phyloP scores from a whole-genome alignment of 768 basidiomycete species.

The Pisolithus marmoratus region DNA sequence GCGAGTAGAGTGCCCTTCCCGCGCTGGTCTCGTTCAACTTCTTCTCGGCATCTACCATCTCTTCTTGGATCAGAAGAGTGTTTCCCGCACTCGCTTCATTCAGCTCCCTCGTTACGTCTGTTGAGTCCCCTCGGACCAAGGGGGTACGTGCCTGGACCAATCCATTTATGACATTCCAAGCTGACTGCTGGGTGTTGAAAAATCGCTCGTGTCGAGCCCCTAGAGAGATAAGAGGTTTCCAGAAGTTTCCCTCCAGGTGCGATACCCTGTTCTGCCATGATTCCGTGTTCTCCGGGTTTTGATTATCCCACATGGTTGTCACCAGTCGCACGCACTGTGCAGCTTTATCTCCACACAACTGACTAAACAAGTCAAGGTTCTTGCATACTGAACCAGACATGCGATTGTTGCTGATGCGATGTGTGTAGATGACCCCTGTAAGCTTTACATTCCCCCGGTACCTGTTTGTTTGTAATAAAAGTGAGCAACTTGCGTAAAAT shows the following conservation, averaged over 20 bases:
- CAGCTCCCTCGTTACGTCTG: background rate
- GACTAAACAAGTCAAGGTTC: slow-evolving; percentile 29
- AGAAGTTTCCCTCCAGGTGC: slow-evolving; percentile 25
- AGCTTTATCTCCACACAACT: slow-evolving; percentile 29
- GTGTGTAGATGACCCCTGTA: slow-evolving; percentile 30
- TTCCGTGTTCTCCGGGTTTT: slow-evolving; percentile 6
- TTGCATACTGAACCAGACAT: slow-evolving; percentile 25
- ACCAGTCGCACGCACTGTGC: slow-evolving; percentile 28
- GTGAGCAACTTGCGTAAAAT: no score
- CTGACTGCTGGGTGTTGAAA: background rate
- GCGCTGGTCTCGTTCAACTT: background rate
- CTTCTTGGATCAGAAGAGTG: background rate
- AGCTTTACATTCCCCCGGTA: slow-evolving; percentile 9
- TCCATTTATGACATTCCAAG: background rate
- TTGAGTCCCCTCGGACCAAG: background rate
- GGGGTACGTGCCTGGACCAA: background rate
- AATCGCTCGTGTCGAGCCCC: background rate
- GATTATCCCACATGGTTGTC: slow-evolving; percentile 36
- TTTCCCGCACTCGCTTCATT: background rate
- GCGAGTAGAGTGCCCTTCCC: background rate
- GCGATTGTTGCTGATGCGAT: slow-evolving; percentile 31
- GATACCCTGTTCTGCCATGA: slow-evolving; percentile 12
- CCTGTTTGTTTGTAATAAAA: background rate
- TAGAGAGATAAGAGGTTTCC: background rate
- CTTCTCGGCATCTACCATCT: no score